Evolutionary conservation across 2,329 filamentous ascomycete genomes (phyloP).

Genomic region (Fusarium acutatum): DNA sequence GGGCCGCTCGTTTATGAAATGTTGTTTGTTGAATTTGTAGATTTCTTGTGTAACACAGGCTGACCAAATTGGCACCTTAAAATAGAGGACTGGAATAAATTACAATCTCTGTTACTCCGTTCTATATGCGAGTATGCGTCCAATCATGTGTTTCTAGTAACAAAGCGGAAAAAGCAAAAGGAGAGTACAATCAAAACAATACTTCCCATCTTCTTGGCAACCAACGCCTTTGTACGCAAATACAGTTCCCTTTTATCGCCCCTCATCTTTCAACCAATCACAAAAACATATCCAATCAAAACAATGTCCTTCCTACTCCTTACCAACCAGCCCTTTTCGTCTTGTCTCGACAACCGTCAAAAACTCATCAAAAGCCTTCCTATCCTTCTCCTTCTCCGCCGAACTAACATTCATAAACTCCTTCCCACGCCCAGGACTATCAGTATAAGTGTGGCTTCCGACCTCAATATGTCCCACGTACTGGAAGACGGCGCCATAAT

Average conservation of each 20-base stretch:
- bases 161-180: not conserved
- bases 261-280: too few species aligned
- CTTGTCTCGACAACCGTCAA: not conserved
- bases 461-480: not conserved
- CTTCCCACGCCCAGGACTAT: not conserved
- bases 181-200: not conserved
- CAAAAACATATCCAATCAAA: not conserved
- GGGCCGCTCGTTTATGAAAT: not conserved
- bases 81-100: too few species aligned
- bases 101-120: too few species aligned
- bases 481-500: not conserved
- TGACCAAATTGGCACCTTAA: not conserved
- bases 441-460: not conserved
- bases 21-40: not conserved
- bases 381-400: not conserved
- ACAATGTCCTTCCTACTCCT: not conserved
- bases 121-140: not conserved
- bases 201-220: too few species aligned
- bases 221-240: not conserved
- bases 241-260: not conserved
- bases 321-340: not conserved
- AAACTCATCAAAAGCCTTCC: not conserved
- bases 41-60: not conserved
- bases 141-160: fast-evolving
- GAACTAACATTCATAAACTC: not conserved